Conservation (phyloP, 73 alveolate species). For the Paramecium bursaria region DNA sequence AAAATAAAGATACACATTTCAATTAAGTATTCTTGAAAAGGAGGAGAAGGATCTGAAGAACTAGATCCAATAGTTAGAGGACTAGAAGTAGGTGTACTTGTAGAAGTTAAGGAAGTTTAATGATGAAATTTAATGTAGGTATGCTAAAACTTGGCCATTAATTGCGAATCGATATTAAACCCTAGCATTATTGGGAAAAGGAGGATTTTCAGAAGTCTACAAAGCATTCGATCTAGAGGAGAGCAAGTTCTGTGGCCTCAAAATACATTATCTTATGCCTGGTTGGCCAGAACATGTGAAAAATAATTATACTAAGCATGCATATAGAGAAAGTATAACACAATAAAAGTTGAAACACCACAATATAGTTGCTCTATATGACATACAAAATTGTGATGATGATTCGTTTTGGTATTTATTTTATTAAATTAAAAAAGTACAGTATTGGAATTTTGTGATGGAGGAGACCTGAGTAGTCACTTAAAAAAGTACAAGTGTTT, state of each 20-base stretch:
- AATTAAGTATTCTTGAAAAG: conserved; percentile 1
- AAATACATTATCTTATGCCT: conserved; percentile 94
- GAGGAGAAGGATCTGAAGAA: conserved; percentile 75
- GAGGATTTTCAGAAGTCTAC: conserved; percentile 98
- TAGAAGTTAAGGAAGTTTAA: conserved; percentile 71
- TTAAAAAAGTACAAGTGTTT: conserved; percentile 38
- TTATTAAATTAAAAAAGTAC: conserved; percentile 72
- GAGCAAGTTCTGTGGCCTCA: conserved; percentile 92
- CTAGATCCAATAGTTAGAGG: conserved; percentile 45
- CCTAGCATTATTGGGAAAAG: conserved; percentile 93
- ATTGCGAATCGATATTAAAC: conserved; percentile 86
- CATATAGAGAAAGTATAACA: conserved; percentile 96
- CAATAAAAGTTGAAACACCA: conserved; percentile 92
- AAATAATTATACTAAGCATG: conserved; percentile 97
- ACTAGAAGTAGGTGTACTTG: conserved; percentile 58
- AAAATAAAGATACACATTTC: conserved; percentile 1
- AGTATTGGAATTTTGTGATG: conserved; percentile 96
- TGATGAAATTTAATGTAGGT: conserved; percentile 80
- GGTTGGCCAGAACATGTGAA: conserved; percentile 94
- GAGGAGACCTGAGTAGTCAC: conserved; percentile 93
- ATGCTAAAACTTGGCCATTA: conserved; percentile 83
- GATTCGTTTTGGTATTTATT: conserved; percentile 80
- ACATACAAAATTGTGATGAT: conserved; percentile 96
- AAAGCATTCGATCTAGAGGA: conserved; percentile 95
- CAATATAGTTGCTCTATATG: conserved; percentile 93